These are phyloP conservation scores for Penicillium alfredii DNA, from an alignment of 495 filamentous ascomycete genomes.

Conservation along the genomic window DNA sequence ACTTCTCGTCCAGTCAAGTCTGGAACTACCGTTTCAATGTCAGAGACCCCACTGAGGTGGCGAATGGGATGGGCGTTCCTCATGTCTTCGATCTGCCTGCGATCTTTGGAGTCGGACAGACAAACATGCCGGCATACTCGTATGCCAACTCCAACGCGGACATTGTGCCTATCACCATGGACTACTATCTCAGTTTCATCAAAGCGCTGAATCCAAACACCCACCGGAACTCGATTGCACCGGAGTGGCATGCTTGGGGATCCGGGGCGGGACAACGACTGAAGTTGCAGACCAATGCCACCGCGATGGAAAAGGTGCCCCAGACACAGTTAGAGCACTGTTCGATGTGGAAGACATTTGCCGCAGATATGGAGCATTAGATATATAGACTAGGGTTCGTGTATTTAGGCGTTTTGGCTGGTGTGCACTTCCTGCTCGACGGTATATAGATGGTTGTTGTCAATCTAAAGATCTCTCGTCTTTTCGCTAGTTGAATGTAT, in stretches of 20 bases:
- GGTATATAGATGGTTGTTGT: background rate
- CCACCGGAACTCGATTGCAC: conserved; percentile 25
- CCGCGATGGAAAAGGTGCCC: conserved; percentile 49
- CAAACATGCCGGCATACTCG: conserved; percentile 16
- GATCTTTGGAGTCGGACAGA: conserved; percentile 42
- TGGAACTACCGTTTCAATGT: conserved; percentile 65
- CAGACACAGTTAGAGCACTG: conserved; percentile 38
- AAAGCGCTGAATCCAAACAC: conserved; percentile 55
- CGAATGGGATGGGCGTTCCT: conserved; percentile 54
- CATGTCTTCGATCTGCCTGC: conserved; percentile 58
- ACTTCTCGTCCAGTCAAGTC: conserved; percentile 23
- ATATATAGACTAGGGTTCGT: background rate
- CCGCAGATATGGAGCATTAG: conserved; percentile 16
- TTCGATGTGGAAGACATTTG: conserved; percentile 30
- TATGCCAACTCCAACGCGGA: conserved; percentile 33
- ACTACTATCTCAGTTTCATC: conserved; percentile 62
- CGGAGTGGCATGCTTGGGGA: conserved; percentile 40
- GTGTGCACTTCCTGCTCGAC: no score
- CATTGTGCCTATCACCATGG: conserved; percentile 51
- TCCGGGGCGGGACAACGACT: conserved; percentile 21
- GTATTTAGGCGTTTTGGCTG: no score
- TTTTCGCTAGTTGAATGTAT: no score
- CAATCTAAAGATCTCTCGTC: no score
- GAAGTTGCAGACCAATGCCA: conserved; percentile 47
- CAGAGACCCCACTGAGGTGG: conserved; percentile 38